Percentiles rank a stretch among this genome's conserved stretches.
These are phyloP conservation scores for Coemansia sp. DNA, from an alignment of 192 early-diverging fungal species.

Conservation along the genomic window DNA sequence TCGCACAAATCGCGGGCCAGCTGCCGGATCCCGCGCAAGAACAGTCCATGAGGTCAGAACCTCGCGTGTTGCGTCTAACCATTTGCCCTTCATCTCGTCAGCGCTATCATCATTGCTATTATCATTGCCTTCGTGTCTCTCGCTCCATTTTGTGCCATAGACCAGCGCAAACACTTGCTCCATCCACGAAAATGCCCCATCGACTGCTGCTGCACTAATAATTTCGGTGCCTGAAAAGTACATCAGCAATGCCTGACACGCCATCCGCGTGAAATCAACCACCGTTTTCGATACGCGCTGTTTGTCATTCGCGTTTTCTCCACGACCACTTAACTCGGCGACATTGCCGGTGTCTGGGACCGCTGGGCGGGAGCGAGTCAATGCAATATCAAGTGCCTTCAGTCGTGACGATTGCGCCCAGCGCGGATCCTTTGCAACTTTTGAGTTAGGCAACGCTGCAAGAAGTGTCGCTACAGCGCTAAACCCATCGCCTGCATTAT, in stretches of 20 bases:
- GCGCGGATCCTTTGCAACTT: conserved; percentile 4
- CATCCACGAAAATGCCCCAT: conserved; percentile 30
- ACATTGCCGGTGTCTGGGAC: neutral
- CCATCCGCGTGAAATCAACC: conserved; percentile 15
- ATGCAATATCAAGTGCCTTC: conserved; percentile 7
- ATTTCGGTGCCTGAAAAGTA: conserved; percentile 19
- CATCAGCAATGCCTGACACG: conserved; percentile 25
- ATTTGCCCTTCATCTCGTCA: neutral
- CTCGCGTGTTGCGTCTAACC: conserved; percentile 23
- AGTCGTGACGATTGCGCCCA: conserved; percentile 25
- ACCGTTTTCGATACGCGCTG: neutral
- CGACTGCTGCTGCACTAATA: neutral
- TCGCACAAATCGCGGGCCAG: conserved; percentile 37
- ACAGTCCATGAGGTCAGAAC: conserved; percentile 32
- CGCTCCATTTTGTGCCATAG: conserved; percentile 19
- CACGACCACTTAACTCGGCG: too few relatives aligned
- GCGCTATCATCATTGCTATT: neutral
- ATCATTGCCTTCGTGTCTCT: neutral
- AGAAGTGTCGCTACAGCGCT: conserved; percentile 20
- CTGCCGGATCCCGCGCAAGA: conserved; percentile 22
- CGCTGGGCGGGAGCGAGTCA: neutral
- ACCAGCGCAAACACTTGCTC: conserved; percentile 27
- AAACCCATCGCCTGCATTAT: neutral
- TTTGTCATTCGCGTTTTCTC: neutral
- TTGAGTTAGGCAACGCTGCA: conserved; percentile 22